These are phyloP conservation scores for Cladosporium cucumerinum DNA, from an alignment of 2,329 filamentous ascomycete genomes.

Conservation along the genomic window DNA sequence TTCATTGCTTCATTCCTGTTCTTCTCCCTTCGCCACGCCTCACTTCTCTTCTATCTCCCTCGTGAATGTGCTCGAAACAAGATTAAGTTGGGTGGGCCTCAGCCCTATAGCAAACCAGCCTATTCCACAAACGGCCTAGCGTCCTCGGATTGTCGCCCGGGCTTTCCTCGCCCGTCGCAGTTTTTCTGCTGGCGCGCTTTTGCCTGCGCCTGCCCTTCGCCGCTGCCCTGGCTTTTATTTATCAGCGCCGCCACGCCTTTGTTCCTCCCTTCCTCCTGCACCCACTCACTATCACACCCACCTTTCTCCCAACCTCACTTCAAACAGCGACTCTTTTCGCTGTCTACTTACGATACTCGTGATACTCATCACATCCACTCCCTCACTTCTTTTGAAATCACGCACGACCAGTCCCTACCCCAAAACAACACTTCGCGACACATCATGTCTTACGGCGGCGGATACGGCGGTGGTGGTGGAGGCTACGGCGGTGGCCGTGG, in stretches of 20 bases:
- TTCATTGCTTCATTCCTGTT: background rate
- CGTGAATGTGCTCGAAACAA: constrained; percentile 4
- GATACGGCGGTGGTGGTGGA: constrained; percentile 31
- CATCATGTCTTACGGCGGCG: constrained; percentile 46
- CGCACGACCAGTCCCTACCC: constrained; percentile 12
- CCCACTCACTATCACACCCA: background rate
- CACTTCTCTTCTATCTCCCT: background rate
- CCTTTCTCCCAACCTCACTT: background rate
- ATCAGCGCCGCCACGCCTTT: constrained; percentile 9
- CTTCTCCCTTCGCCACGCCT: background rate
- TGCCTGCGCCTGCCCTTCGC: constrained; percentile 4
- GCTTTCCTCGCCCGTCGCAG: background rate
- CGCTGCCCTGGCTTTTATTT: constrained; percentile 12
- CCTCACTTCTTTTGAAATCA: constrained; percentile 1
- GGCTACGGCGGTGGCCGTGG: constrained; percentile 30
- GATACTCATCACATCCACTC: constrained; percentile 17
- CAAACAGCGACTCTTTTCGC: constrained; percentile 8
- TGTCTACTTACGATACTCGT: constrained; percentile 2
- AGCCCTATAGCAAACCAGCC: background rate
- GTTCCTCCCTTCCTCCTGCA: constrained; percentile 7
- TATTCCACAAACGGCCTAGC: background rate
- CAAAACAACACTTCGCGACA: background rate
- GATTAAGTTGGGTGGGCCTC: background rate
- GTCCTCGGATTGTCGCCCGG: background rate
- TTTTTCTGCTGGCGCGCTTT: constrained; percentile 8